A percentile compares a stretch with the other conserved stretches of the same genome.
These are phyloP conservation scores for Debaryomyces subglobosus DNA, from an alignment of 1,139 yeast species.

Conservation along the genomic window DNA sequence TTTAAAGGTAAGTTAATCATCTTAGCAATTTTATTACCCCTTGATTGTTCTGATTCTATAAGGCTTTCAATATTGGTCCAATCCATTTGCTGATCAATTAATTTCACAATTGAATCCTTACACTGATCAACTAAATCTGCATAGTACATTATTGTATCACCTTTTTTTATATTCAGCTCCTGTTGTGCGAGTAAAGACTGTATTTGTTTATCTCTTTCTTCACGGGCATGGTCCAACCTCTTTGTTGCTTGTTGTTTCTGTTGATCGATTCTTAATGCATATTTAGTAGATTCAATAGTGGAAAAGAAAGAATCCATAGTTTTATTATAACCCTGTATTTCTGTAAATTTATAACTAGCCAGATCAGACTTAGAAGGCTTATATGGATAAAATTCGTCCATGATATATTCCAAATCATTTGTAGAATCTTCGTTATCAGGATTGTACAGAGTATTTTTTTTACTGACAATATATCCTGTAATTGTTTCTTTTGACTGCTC, in stretches of 20 bases:
- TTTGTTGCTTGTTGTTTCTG: slow-evolving; percentile 76
- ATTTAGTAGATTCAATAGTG: slow-evolving; percentile 79
- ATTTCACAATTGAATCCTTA: slow-evolving; percentile 62
- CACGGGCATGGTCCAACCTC: slow-evolving; percentile 72
- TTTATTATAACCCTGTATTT: slow-evolving; percentile 67
- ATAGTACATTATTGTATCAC: slow-evolving; percentile 70
- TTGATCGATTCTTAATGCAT: slow-evolving; percentile 70
- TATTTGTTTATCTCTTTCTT: slow-evolving; percentile 73
- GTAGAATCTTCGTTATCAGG: slow-evolving; percentile 36
- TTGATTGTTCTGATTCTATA: slow-evolving; percentile 67
- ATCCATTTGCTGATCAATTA: slow-evolving; percentile 87
- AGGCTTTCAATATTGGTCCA: slow-evolving; percentile 88
- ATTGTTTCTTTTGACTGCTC: slow-evolving; percentile 26
- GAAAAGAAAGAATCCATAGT: slow-evolving; percentile 86
- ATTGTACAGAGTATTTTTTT: slow-evolving; percentile 54
- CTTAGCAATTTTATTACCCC: slow-evolving; percentile 66
- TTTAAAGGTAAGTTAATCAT: slow-evolving; percentile 70
- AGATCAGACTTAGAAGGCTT: slow-evolving; percentile 52
- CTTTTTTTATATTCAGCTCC: slow-evolving; percentile 64
- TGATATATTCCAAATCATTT: slow-evolving; percentile 52
- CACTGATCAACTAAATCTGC: slow-evolving; percentile 77
- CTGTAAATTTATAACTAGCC: slow-evolving; percentile 35
- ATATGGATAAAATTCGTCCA: slow-evolving; percentile 88
- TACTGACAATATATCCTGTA: slow-evolving; percentile 69
- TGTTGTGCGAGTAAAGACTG: slow-evolving; percentile 69